These are phyloP conservation scores for Pyrus hybrid DNA, from an alignment of 331 rosid genomes.

Conservation along the genomic window DNA sequence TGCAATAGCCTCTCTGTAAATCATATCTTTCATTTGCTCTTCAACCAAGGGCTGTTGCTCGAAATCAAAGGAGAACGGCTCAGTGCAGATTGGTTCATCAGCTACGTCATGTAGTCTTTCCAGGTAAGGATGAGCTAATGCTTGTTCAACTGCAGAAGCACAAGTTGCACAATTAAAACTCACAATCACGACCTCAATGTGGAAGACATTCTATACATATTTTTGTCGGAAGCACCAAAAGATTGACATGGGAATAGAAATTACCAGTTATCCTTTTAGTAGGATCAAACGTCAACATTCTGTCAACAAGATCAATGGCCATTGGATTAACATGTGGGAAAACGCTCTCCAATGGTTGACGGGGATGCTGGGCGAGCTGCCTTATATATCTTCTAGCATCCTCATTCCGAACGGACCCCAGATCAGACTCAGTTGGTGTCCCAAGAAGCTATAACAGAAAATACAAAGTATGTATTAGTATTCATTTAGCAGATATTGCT, in stretches of 20 bases:
- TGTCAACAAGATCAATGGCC: slow-evolving; percentile 90
- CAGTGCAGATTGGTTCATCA: slow-evolving; percentile 78
- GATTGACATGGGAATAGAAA: slow-evolving; percentile 8
- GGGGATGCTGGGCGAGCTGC: slow-evolving; percentile 75
- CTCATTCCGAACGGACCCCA: slow-evolving; percentile 69
- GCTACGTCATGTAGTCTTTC: slow-evolving; percentile 86
- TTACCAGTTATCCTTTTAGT: slow-evolving; percentile 81
- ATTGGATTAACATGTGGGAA: slow-evolving; percentile 83
- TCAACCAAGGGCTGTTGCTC: slow-evolving; percentile 75
- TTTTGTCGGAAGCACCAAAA: neutral
- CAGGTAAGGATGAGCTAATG: slow-evolving; percentile 94
- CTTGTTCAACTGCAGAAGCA: slow-evolving; percentile 68
- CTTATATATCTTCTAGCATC: slow-evolving; percentile 78
- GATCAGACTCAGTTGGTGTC: slow-evolving; percentile 91
- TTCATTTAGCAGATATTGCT: slow-evolving; percentile 3
- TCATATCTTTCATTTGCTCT: slow-evolving; percentile 93
- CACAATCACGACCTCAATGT: neutral
- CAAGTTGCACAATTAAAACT: neutral
- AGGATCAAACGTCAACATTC: slow-evolving; percentile 89
- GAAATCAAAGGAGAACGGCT: slow-evolving; percentile 77
- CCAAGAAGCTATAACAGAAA: slow-evolving; percentile 69
- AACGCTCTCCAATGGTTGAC: slow-evolving; percentile 58
- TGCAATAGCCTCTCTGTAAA: slow-evolving; percentile 76
- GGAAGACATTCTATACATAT: neutral
- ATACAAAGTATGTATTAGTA: slow-evolving; percentile 24